Evolutionary conservation across 2,329 filamentous ascomycete species (phyloP).

Genomic region (Cytospora piceae): DNA sequence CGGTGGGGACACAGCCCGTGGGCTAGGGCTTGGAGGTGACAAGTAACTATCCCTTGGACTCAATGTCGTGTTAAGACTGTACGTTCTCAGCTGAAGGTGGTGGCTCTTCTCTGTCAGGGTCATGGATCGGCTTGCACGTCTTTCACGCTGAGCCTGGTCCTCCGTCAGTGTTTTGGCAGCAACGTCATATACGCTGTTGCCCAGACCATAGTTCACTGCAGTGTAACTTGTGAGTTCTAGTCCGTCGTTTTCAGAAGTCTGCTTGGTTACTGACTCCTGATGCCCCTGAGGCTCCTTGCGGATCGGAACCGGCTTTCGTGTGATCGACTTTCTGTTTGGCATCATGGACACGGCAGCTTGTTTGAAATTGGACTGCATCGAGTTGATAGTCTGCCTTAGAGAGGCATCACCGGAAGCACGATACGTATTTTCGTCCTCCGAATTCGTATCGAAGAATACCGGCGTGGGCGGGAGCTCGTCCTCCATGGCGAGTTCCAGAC

Average conservation of each 20-base stretch:
- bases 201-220: slow-evolving; percentile 34
- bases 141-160: slow-evolving; percentile 25
- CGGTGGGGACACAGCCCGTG: slow-evolving; percentile 34
- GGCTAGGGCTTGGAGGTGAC: slow-evolving; percentile 37
- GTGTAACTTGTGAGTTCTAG: slow-evolving; percentile 33
- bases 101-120: slow-evolving; percentile 40
- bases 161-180: slow-evolving; percentile 33
- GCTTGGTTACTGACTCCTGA: slow-evolving; percentile 16
- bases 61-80: slow-evolving; percentile 27
- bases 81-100: slow-evolving; percentile 32
- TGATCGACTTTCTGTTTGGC: slow-evolving; percentile 38
- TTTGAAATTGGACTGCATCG: slow-evolving; percentile 35
- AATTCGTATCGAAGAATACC: slow-evolving; percentile 21
- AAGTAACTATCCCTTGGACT: slow-evolving; percentile 30
- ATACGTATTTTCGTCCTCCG: slow-evolving; percentile 12
- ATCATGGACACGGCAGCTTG: slow-evolving; percentile 38
- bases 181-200: slow-evolving; percentile 38
- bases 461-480: slow-evolving; percentile 32
- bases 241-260: slow-evolving; percentile 29
- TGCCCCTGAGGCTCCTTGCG: slow-evolving; percentile 27
- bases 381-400: slow-evolving; percentile 36
- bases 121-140: slow-evolving; percentile 36
- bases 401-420: slow-evolving; percentile 14
- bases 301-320: slow-evolving; percentile 39
- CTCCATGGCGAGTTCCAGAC: slow-evolving; percentile 42